Evolutionary conservation across 371 early-diverging fungal species (phyloP).

Genomic region (Syncephalastrum contaminatum): DNA sequence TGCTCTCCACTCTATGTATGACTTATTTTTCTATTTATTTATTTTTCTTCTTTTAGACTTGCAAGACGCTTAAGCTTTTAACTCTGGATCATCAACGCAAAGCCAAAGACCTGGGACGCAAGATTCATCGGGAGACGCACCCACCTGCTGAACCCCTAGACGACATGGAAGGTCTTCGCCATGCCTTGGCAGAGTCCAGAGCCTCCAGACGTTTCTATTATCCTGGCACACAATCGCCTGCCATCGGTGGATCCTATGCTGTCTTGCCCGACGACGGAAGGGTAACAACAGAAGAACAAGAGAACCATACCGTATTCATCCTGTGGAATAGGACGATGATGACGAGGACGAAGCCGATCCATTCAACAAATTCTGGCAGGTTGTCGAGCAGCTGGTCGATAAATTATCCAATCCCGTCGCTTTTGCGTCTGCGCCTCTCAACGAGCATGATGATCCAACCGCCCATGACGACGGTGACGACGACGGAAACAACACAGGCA

Average conservation of each 20-base stretch:
- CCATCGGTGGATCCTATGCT: constrained; percentile 35
- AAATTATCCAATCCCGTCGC: constrained; percentile 76
- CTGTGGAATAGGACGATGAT: constrained; percentile 7
- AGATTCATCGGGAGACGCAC: constrained; percentile 6
- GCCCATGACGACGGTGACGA: constrained; percentile 9
- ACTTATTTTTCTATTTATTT: constrained; percentile 1
- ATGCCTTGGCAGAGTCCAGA: constrained; percentile 9
- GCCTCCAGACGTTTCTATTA: not conserved
- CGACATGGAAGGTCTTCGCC: constrained; percentile 16
- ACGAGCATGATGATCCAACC: constrained; percentile 48
- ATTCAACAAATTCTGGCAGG: constrained; percentile 82
- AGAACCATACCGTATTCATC: not conserved
- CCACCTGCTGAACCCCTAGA: constrained; percentile 1
- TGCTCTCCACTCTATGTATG: too few relatives aligned
- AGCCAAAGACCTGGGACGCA: constrained; percentile 33
- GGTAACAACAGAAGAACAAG: too few relatives aligned
- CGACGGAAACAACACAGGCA: constrained; percentile 11
- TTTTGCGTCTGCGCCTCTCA: constrained; percentile 70
- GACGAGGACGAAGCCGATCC: constrained; percentile 62
- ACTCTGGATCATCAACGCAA: constrained; percentile 32
- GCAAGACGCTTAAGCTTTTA: constrained; percentile 30
- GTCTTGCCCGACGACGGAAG: constrained; percentile 15
- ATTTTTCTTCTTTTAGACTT: constrained; percentile 19
- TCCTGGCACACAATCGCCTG: constrained; percentile 9
- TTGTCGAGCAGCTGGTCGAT: constrained; percentile 71